Evolutionary conservation across 805 yeast species (phyloP).

Genomic region (Candida sonorensis): DNA sequence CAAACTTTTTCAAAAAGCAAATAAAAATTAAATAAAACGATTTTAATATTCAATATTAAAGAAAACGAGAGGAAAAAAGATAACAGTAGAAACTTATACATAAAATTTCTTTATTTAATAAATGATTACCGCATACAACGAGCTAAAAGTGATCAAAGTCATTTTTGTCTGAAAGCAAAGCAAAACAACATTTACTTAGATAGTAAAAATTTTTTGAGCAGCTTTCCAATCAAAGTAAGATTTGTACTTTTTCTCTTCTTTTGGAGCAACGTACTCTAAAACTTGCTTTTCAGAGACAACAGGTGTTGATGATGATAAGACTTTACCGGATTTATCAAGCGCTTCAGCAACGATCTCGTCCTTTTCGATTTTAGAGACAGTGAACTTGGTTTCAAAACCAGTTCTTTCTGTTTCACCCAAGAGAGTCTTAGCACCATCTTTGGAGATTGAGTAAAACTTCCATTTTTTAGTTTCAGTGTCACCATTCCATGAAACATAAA

Average conservation of each 20-base stretch:
- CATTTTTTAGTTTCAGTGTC: conserved; percentile 29
- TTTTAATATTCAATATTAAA: too few species aligned
- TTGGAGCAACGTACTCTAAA: neutral
- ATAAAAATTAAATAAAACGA: too few species aligned
- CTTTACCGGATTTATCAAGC: conserved; percentile 9
- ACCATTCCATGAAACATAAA: conserved; percentile 34
- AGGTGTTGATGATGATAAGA: conserved; percentile 12
- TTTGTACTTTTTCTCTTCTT: neutral
- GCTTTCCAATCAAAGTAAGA: neutral
- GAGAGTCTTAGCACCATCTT: conserved; percentile 5
- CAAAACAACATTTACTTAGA: too few species aligned
- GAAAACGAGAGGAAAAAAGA: too few species aligned
- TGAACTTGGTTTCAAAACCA: conserved; percentile 26
- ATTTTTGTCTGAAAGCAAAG: too few species aligned
- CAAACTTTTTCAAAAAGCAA: too few species aligned
- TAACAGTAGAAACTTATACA: too few species aligned
- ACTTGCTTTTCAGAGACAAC: conserved; percentile 6
- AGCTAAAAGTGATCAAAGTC: too few species aligned
- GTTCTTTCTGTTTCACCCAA: conserved; percentile 17
- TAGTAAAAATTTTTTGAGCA: too few species aligned
- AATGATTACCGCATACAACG: too few species aligned
- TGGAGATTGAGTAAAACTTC: conserved; percentile 20
- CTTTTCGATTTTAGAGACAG: neutral
- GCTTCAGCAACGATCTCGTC: conserved; percentile 13
- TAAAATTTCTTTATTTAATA: too few species aligned